Evolutionary conservation across 148 eudicot genomes (phyloP).

Genomic region (Silene uniflora): DNA sequence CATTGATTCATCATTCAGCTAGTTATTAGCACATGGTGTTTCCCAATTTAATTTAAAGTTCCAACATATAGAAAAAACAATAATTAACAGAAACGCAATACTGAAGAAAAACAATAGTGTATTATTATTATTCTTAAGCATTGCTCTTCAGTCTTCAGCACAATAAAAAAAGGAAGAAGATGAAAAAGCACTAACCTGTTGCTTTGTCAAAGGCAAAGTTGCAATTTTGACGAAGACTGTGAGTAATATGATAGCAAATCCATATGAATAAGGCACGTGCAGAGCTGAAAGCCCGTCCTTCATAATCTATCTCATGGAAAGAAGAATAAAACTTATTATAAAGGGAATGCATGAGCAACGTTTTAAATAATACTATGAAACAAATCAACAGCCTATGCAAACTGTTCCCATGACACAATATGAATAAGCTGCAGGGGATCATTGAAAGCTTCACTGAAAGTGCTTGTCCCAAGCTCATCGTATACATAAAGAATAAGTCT

Average conservation of each 20-base stretch:
- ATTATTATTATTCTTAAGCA: background rate
- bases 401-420: background rate
- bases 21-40: too few relatives aligned
- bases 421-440: background rate
- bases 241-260: conserved; percentile 81
- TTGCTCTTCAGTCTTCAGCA: background rate
- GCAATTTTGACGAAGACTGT: conserved; percentile 65
- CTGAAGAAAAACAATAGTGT: background rate
- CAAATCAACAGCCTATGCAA: background rate
- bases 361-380: background rate
- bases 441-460: background rate
- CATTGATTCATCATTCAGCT: too few relatives aligned
- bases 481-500: background rate
- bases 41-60: too few relatives aligned
- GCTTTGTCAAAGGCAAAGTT: conserved; percentile 77
- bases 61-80: too few relatives aligned
- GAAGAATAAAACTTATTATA: background rate
- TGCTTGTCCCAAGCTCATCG: background rate
- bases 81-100: background rate
- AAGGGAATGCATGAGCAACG: background rate
- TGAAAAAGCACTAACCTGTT: background rate
- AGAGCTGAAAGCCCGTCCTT: conserved; percentile 68
- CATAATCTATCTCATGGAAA: conserved; percentile 41
- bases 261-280: conserved; percentile 75
- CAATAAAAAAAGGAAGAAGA: background rate